Evolutionary conservation across 495 filamentous ascomycete genomes (phyloP).

Genomic region (Penicillium longicatenatum): DNA sequence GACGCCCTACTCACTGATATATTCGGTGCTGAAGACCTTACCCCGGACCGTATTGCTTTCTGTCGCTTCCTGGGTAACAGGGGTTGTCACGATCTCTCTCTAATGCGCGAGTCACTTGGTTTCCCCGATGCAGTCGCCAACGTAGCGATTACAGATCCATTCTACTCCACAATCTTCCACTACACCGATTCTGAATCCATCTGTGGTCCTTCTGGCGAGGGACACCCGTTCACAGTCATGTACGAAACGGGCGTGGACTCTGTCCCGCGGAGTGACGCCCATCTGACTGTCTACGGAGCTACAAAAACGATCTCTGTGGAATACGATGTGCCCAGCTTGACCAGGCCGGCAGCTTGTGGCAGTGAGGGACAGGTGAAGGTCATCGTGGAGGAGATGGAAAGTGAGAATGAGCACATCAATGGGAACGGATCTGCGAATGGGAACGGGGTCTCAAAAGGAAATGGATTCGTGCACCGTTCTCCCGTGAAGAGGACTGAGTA

Average conservation of each 20-base stretch:
- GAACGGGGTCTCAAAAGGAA: constrained; percentile 2
- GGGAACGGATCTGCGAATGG: constrained; percentile 1
- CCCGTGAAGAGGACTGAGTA: constrained; percentile 34
- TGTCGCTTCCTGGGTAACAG: constrained; percentile 49
- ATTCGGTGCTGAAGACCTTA: constrained; percentile 36
- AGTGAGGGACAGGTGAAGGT: constrained; percentile 42
- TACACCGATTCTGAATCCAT: constrained; percentile 26
- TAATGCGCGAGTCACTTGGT: constrained; percentile 59
- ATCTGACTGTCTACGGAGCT: constrained; percentile 53
- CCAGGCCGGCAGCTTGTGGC: constrained; percentile 26
- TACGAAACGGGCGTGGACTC: constrained; percentile 58
- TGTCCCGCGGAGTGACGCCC: constrained; percentile 58
- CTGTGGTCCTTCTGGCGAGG: neutral
- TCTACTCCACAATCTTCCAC: constrained; percentile 51
- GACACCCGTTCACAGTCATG: constrained; percentile 48
- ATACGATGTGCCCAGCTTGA: constrained; percentile 55
- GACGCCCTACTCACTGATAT: constrained; percentile 31
- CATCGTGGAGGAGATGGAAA: constrained; percentile 47
- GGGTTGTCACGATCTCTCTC: constrained; percentile 56
- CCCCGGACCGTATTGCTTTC: constrained; percentile 32
- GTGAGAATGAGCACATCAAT: neutral
- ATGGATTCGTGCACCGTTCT: neutral
- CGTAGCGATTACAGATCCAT: constrained; percentile 45
- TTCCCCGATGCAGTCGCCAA: constrained; percentile 46
- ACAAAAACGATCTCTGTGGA: constrained; percentile 48